Evolutionary conservation across 495 filamentous ascomycete species (phyloP).

Genomic region (Hamigera avellanea): DNA sequence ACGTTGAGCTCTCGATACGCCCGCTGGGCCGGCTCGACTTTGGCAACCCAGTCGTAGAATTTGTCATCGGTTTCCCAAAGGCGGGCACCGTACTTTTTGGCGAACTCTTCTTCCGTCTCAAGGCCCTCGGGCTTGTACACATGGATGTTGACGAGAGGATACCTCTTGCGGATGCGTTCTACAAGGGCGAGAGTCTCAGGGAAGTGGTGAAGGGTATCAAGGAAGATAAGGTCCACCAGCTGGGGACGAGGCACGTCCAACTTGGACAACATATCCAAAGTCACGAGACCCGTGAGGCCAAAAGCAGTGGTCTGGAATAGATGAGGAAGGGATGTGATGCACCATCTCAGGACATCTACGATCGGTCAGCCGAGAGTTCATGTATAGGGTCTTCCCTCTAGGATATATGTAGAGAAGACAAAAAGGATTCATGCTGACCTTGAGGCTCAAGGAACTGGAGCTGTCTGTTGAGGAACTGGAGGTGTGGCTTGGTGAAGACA

Average conservation of each 20-base stretch:
- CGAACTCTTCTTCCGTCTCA: slow-evolving; percentile 63
- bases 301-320: slow-evolving; percentile 98
- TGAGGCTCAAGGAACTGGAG: slow-evolving; percentile 70
- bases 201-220: slow-evolving; percentile 96
- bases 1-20: slow-evolving; percentile 84
- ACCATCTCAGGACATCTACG: slow-evolving; percentile 82
- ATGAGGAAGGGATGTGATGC: slow-evolving; percentile 75
- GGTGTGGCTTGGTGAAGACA: slow-evolving; percentile 78
- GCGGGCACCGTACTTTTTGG: slow-evolving; percentile 64
- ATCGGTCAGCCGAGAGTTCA: slow-evolving; percentile 7
- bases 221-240: slow-evolving; percentile 83
- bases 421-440: slow-evolving; percentile 30
- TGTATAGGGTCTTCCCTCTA: slow-evolving; percentile 8
- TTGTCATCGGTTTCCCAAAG: slow-evolving; percentile 82
- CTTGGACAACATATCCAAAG: slow-evolving; percentile 89
- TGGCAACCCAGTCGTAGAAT: slow-evolving; percentile 92
- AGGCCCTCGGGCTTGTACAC: slow-evolving; percentile 73
- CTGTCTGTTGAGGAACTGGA: slow-evolving; percentile 81
- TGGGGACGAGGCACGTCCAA: slow-evolving; percentile 56
- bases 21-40: slow-evolving; percentile 91
- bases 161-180: slow-evolving; percentile 61
- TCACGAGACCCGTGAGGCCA: slow-evolving; percentile 85
- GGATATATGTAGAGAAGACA: neutral
- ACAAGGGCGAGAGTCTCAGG: slow-evolving; percentile 77
- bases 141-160: slow-evolving; percentile 71